Percentiles rank a stretch among this genome's conserved stretches.
Evolutionary conservation across 2,329 filamentous ascomycete genomes (phyloP).

Genomic region (Ophiostoma perfectum): DNA sequence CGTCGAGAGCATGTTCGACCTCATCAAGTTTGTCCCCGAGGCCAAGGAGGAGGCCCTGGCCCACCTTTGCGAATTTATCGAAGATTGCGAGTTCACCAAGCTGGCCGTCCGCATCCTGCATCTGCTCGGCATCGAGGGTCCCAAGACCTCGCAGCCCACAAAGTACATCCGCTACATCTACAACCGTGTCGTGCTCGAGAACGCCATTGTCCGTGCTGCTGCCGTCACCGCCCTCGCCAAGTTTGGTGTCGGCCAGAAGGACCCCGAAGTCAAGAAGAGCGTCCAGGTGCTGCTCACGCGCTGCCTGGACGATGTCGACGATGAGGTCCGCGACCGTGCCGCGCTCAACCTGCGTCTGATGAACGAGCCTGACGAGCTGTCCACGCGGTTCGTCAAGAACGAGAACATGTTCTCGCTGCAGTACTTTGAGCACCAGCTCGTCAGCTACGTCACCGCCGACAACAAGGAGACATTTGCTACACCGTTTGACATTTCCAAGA

Average conservation of each 20-base stretch:
- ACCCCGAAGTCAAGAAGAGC: conserved; percentile 92
- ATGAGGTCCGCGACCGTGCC: conserved; percentile 93
- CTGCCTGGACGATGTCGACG: conserved; percentile 93
- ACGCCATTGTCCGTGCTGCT: conserved; percentile 89
- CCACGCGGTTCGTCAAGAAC: conserved; percentile 85
- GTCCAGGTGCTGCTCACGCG: conserved; percentile 87
- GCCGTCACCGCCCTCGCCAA: conserved; percentile 94
- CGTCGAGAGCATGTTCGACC: conserved; percentile 97
- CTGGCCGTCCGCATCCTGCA: conserved; percentile 92
- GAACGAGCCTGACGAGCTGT: conserved; percentile 83
- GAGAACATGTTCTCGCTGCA: conserved; percentile 94
- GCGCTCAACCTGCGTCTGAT: conserved; percentile 89
- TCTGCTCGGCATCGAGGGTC: conserved; percentile 87
- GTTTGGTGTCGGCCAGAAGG: conserved; percentile 94
- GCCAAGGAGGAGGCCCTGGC: conserved; percentile 75
- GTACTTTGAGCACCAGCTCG: conserved; percentile 92
- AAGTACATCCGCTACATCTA: conserved; percentile 99
- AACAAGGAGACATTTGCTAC: conserved; percentile 77
- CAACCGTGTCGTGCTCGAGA: conserved; percentile 95
- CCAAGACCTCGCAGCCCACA: conserved; percentile 89
- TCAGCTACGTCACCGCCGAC: conserved; percentile 93
- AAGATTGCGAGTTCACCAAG: conserved; percentile 99
- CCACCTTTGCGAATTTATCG: conserved; percentile 97
- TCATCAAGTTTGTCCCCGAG: conserved; percentile 98
- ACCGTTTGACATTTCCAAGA: conserved; percentile 84